Base-by-base conservation (phyloP, 2,329 filamentous ascomycete genomes). In the Fusarium subtropicale region DNA sequence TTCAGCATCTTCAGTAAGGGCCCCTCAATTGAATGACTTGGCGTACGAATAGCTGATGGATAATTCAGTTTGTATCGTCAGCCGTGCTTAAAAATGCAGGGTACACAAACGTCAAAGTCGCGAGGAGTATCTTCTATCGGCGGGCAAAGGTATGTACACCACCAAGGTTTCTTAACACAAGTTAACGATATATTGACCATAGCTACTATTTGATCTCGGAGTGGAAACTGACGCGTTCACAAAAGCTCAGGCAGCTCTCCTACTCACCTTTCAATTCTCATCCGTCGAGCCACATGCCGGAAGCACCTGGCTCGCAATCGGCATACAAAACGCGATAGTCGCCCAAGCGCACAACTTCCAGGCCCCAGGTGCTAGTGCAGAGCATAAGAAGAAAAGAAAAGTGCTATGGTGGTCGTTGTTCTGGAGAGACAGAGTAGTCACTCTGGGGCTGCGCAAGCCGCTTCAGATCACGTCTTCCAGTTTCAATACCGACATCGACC, bases 51-150 rank as follows among this genome's bases (percentile, higher is more conserved):
- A 39, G 13, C 48, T 52, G 15, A 52, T 12, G 5, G 2, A 10
- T 4, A 5, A 1, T 5, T 3, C 3, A 70, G 67, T 70, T 70
- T 7, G 67, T 70, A 5, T 45, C 61, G 4, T 67, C 63, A 3
- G 67, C 52, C 10, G 67, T 71, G 2, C 67, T 70, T 2, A 70
- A 64, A n/a, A 64, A 68, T 42, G 67, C 67, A 5, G 67, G 67
- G 1, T 70, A 70, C 20, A 54, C 24, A 10, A 69, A 24, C 24
- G 67, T 70, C 10, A 70, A 70, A 13, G 58, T 52, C 7, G 67
- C 67, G 2, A 60, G 67, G 6, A 66, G 55, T 10, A 71, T 70
- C 18, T 70, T 70, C 12, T 71, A 70, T 30, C 45, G 67, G 34
- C 53, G 67, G 0, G 63, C 67, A 13, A 70, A 70, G 51, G 67